Percentiles rank a stretch among this genome's conserved stretches.
Evolutionary conservation across 768 basidiomycete species (phyloP).

Genomic region (Mycena filopes): DNA sequence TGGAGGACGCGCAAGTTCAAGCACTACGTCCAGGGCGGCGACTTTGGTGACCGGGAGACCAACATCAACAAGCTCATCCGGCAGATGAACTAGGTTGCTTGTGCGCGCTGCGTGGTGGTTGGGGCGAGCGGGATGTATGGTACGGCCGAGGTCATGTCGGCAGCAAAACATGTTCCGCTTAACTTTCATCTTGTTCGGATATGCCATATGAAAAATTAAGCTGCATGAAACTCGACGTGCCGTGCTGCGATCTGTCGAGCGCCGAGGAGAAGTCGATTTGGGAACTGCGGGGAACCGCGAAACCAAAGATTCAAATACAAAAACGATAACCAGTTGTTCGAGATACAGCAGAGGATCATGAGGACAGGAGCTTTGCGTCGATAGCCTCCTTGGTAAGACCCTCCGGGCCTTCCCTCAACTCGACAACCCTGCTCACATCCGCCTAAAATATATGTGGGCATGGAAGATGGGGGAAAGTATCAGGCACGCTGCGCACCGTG

Average conservation of each 20-base stretch:
- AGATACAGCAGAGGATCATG: too few species aligned
- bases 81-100: constrained; percentile 80
- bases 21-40: constrained; percentile 95
- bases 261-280: neutral
- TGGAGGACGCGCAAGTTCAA: constrained; percentile 99
- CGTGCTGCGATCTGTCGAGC: neutral
- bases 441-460: constrained; percentile 53
- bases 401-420: constrained; percentile 85
- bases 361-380: constrained; percentile 64
- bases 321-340: neutral
- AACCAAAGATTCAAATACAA: neutral
- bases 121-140: constrained; percentile 10
- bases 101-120: neutral
- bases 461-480: constrained; percentile 2
- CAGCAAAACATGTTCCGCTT: constrained; percentile 29
- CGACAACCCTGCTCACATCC: constrained; percentile 82
- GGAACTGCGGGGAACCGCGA: neutral
- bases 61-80: constrained; percentile 98
- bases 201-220: constrained; percentile 31
- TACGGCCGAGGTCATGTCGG: constrained; percentile 12
- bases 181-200: constrained; percentile 25
- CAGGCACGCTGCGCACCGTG: constrained; percentile 59
- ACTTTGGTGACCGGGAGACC: constrained; percentile 95
- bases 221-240: constrained; percentile 23
- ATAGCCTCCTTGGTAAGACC: constrained; percentile 79